Percentiles rank a stretch among this genome's conserved stretches.
phyloP scores from a whole-genome alignment of 148 eudicot species.

The Fagopyrum esculentum region DNA sequence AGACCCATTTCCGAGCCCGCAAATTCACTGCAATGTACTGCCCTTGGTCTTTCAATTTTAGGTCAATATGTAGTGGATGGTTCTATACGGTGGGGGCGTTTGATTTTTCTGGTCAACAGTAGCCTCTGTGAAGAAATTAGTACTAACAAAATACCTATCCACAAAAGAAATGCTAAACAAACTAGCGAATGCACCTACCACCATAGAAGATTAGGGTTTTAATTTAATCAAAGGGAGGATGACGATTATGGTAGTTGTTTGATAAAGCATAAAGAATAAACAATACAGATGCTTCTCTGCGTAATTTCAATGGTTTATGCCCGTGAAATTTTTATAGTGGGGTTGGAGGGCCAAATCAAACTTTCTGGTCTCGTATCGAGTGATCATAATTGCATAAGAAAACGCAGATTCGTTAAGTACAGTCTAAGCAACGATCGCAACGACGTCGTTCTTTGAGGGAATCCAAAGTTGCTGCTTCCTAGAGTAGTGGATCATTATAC shows the following conservation, averaged over 20 bases:
- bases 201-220: not conserved
- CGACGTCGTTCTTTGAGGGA: not conserved
- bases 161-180: not conserved
- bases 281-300: not conserved
- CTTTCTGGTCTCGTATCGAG: constrained; percentile 6
- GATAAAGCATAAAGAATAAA: not conserved
- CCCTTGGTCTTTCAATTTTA: not conserved
- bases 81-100: constrained; percentile 1
- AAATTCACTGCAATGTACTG: constrained; percentile 1
- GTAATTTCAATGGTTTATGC: not conserved
- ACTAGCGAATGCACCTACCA: not conserved
- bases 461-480: not conserved
- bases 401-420: not conserved
- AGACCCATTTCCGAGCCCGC: constrained; percentile 47
- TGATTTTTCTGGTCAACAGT: not conserved
- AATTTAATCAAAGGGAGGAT: not conserved
- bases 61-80: not conserved
- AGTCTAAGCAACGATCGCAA: not conserved
- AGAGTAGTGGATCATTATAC: not conserved
- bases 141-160: not conserved
- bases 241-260: not conserved
- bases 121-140: not conserved
- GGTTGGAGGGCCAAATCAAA: constrained; percentile 7
- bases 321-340: not conserved
- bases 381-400: not conserved